Base-by-base conservation (phyloP, 257 asterid species). In the Capsicum rhomboideum region DNA sequence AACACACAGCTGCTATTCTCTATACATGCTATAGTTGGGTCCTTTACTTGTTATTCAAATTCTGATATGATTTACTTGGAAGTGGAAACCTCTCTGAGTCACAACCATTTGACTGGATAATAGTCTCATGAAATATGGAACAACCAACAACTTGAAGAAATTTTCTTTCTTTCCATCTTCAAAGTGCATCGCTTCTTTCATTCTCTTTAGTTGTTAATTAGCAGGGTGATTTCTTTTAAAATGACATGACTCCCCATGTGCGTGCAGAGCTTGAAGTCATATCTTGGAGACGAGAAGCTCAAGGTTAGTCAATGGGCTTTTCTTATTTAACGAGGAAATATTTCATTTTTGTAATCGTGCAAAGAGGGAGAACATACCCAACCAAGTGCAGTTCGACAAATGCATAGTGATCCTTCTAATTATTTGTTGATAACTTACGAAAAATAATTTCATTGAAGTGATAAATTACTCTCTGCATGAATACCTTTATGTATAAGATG, bases 211-310 rank as follows among this genome's bases (percentile, higher is more conserved):
- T 42, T 74, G 58, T 5, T 46, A 14, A 23, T 74, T 21, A 44
- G 80, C 16, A 23, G 40, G 59, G 59, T 49, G 59, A 21, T 71
- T 50, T 28, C 21, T 49, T 50, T 20, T 53, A 17, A 69, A 75
- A 23, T 49, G 56, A 26, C 77, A 56, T 82, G 75, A 79, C 28
- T 85, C 58, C 82, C 80, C 86, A 42, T 55, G 54, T 89, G 89
- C 97, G 42, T 89, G 89, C 97, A 96, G 98, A 95, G 99, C 91
- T 84, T 95, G 90, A 95, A 91, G 93, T 40, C 95, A 56, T 91
- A 55, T 86, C 95, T 97, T 68, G 98, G 98, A 80, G 99, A 97
- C 2, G 96, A 97, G 50, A 97, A 95, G 86, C 98, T 97, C 88
- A 92, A 92, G 98, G 98, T 93, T 81, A 86, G 91, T 61, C 83